Evolutionary conservation across 495 filamentous ascomycete species (phyloP).

Genomic region (Neurospora pannonica): DNA sequence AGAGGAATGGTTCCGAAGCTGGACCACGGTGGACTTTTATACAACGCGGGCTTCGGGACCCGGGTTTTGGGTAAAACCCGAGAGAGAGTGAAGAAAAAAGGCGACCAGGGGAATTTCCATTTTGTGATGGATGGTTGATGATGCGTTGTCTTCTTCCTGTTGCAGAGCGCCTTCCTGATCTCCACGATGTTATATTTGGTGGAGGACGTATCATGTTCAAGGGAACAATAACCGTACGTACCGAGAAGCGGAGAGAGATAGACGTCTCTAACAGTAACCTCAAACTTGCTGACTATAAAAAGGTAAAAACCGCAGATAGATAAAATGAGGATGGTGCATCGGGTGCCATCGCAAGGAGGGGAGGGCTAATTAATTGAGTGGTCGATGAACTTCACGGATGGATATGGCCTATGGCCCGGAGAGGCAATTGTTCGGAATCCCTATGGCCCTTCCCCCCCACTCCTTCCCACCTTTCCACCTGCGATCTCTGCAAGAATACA

Average conservation of each 20-base stretch:
- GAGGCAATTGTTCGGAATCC: not conserved
- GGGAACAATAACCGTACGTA: not conserved
- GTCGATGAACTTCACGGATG: not conserved
- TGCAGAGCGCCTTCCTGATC: not conserved
- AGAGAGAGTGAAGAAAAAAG: not conserved
- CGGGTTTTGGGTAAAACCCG: not conserved
- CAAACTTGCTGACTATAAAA: not conserved
- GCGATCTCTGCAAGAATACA: not conserved
- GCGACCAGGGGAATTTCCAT: not conserved
- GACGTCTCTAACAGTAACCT: not conserved
- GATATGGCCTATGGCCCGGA: not conserved
- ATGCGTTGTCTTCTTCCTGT: not conserved
- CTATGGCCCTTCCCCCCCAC: not conserved
- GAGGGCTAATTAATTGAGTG: not conserved
- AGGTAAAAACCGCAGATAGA: not conserved
- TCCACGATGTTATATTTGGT: not conserved
- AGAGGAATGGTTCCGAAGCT: not conserved
- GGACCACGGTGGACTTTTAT: not conserved
- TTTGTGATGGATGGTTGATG: not conserved
- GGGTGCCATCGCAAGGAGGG: not conserved
- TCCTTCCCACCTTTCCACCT: not conserved
- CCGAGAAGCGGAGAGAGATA: not conserved
- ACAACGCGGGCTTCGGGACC: not conserved
- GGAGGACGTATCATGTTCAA: not conserved
- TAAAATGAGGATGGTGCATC: not conserved